Percentiles rank a stretch among this genome's conserved stretches.
phyloP scores from a whole-genome alignment of 1,139 yeast genomes.

The Hyphopichia fennica region DNA sequence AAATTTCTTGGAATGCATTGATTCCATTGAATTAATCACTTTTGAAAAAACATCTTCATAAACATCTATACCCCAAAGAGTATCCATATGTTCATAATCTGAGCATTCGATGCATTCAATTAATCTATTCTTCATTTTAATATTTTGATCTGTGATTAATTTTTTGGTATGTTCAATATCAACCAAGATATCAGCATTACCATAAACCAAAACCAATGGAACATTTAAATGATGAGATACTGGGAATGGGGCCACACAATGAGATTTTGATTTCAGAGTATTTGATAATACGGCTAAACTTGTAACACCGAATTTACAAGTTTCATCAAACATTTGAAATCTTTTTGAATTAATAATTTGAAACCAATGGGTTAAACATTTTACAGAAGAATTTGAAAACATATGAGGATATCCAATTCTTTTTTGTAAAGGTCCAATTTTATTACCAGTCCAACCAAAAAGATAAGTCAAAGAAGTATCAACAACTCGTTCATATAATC shows the following conservation, averaged over 20 bases:
- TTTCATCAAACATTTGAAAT: constrained; percentile 52
- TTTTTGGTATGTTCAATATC: constrained; percentile 33
- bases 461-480: constrained; percentile 35
- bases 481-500: constrained; percentile 34
- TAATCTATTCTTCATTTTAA: constrained; percentile 22
- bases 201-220: constrained; percentile 42
- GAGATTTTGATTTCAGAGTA: constrained; percentile 21
- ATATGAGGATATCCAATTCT: constrained; percentile 46
- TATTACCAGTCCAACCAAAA: constrained; percentile 43
- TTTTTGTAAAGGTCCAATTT: constrained; percentile 35
- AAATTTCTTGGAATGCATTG: background rate
- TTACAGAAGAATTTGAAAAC: constrained; percentile 49
- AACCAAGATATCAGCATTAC: constrained; percentile 44
- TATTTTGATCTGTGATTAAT: constrained; percentile 25
- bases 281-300: constrained; percentile 23
- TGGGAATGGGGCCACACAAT: constrained; percentile 61
- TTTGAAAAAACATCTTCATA: constrained; percentile 26
- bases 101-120: constrained; percentile 23
- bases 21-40: constrained; percentile 12
- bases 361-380: constrained; percentile 49
- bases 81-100: constrained; percentile 38
- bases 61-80: constrained; percentile 33
- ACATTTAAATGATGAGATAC: constrained; percentile 42
- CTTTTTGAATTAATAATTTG: constrained; percentile 42
- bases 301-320: constrained; percentile 25